Percentiles rank a stretch among this genome's conserved stretches.
These are phyloP conservation scores for Graphilbum fragrans DNA, from an alignment of 2,329 filamentous ascomycete species.

Conservation along the genomic window DNA sequence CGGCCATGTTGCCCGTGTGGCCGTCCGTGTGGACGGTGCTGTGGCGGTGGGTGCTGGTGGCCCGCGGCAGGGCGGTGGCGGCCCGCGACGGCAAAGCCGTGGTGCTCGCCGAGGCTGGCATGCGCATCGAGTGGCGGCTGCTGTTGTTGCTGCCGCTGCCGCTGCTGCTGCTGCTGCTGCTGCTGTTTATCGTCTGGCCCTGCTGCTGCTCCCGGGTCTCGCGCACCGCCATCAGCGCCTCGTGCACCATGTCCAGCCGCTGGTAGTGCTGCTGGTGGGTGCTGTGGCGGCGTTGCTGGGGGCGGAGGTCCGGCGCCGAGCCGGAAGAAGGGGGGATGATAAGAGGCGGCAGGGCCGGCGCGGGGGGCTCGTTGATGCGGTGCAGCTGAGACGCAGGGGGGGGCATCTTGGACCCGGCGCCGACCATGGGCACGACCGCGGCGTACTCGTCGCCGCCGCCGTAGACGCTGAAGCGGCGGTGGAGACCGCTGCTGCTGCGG, in stretches of 20 bases:
- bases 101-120: background rate
- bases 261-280: background rate
- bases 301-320: background rate
- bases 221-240: background rate
- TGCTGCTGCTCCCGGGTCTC: background rate
- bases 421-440: background rate
- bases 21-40: background rate
- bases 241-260: conserved; percentile 3
- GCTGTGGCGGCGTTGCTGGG: background rate
- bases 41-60: background rate
- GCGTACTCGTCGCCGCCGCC: conserved; percentile 7
- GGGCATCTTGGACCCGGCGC: conserved; percentile 4
- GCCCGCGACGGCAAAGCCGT: background rate
- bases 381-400: conserved; percentile 7
- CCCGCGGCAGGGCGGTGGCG: too few relatives aligned
- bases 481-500: conserved; percentile 2
- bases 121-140: background rate
- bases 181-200: background rate
- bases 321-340: background rate
- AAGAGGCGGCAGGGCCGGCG: background rate
- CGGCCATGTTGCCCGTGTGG: background rate
- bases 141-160: background rate
- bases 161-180: background rate
- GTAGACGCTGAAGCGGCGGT: conserved; percentile 10
- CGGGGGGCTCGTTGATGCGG: conserved; percentile 2